A percentile compares a stretch with the other conserved stretches of the same genome.
These are phyloP conservation scores for Pseudogymnoascus sp. DNA, from an alignment of 2,329 filamentous ascomycete species.

Conservation along the genomic window DNA sequence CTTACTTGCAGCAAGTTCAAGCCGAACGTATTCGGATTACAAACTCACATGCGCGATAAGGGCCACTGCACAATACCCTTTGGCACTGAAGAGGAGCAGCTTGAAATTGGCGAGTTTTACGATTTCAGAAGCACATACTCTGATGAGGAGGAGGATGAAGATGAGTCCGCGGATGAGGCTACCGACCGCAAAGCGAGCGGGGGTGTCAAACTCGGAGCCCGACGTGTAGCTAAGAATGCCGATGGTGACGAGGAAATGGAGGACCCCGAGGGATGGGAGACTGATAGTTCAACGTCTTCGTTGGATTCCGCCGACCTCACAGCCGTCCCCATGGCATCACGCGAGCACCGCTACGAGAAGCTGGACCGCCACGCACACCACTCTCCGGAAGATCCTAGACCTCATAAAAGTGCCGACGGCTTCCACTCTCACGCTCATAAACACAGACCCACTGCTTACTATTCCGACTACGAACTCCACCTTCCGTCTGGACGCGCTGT, in stretches of 20 bases:
- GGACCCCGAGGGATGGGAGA: conserved; percentile 82
- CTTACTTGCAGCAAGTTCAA: conserved; percentile 80
- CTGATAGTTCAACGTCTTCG: conserved; percentile 82
- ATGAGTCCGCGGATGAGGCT: conserved; percentile 46
- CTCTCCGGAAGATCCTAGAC: conserved; percentile 58
- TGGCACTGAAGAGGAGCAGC: conserved; percentile 75
- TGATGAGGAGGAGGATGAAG: conserved; percentile 59
- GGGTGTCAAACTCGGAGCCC: conserved; percentile 62
- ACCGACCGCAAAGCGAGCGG: conserved; percentile 40
- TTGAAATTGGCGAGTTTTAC: conserved; percentile 93
- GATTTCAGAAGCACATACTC: conserved; percentile 95
- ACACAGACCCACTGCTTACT: conserved; percentile 64
- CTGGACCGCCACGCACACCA: conserved; percentile 68
- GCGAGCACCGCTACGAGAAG: conserved; percentile 61
- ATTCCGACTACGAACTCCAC: conserved; percentile 89
- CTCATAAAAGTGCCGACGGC: conserved; percentile 66
- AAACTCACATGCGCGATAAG: conserved; percentile 96
- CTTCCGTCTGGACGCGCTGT: conserved; percentile 82
- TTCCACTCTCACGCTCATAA: conserved; percentile 79
- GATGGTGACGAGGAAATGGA: conserved; percentile 47
- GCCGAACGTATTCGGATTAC: conserved; percentile 67
- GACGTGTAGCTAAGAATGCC: conserved; percentile 44
- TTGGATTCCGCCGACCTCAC: conserved; percentile 78
- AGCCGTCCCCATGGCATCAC: conserved; percentile 65
- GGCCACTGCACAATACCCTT: conserved; percentile 97